Percentiles rank a stretch among this genome's conserved stretches.
Conservation (phyloP, 2,329 filamentous ascomycete genomes). For the Ascochyta clinopodiicola region DNA sequence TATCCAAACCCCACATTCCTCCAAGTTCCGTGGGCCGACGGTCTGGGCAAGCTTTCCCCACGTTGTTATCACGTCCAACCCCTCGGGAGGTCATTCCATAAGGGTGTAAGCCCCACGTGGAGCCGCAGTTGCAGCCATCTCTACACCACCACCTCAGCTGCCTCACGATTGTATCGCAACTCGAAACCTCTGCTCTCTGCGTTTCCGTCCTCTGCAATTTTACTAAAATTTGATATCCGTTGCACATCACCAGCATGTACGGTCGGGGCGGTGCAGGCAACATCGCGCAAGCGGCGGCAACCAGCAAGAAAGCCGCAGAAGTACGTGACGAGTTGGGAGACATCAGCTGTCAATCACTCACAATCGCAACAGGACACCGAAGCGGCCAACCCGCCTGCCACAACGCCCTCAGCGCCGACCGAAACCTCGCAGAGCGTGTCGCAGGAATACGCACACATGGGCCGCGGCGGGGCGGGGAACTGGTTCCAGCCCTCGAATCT, state of each 20-base stretch:
- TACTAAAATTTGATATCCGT: not conserved
- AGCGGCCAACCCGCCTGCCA: slow-evolving; percentile 39
- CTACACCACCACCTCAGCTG: not conserved
- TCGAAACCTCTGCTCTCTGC: not conserved
- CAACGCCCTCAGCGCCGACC: slow-evolving; percentile 18
- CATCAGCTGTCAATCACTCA: not conserved
- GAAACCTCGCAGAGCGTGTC: slow-evolving; percentile 24
- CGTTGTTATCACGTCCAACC: slow-evolving; percentile 26
- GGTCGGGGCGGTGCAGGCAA: slow-evolving; percentile 57
- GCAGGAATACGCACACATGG: slow-evolving; percentile 53
- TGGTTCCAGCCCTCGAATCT: slow-evolving; percentile 54
- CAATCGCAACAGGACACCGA: slow-evolving; percentile 46
- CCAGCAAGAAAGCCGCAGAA: slow-evolving; percentile 39
- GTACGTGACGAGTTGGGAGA: slow-evolving; percentile 19
- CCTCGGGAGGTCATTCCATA: slow-evolving; percentile 10
- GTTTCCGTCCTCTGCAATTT: not conserved
- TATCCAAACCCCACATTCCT: slow-evolving; percentile 30
- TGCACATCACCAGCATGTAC: slow-evolving; percentile 34
- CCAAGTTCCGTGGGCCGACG: slow-evolving; percentile 7
- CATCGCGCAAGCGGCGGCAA: slow-evolving; percentile 46
- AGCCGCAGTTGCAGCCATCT: slow-evolving; percentile 17
- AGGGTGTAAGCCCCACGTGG: slow-evolving; percentile 18
- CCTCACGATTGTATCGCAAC: not conserved
- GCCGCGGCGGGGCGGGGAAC: slow-evolving; percentile 56
- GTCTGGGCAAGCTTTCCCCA: slow-evolving; percentile 33